phyloP scores from a whole-genome alignment of 768 basidiomycete genomes.

The Podaxis sp. region DNA sequence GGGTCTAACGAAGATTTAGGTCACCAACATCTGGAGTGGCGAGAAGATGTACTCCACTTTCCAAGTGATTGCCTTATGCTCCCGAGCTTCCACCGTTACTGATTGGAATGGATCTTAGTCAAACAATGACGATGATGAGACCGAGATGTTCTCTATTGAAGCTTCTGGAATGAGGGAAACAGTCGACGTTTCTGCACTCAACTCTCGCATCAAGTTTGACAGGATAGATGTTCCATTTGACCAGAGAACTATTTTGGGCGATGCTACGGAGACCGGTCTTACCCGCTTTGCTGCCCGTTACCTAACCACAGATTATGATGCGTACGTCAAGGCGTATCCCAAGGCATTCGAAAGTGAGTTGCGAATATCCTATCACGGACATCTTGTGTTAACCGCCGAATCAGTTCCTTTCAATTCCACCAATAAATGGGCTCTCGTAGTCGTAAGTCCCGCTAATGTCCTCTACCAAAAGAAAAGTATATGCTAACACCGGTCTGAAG shows the following conservation, averaged over 20 bases:
- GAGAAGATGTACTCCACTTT: slow-evolving; percentile 62
- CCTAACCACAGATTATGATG: slow-evolving; percentile 51
- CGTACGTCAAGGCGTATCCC: slow-evolving; percentile 43
- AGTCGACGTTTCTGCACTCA: slow-evolving; percentile 61
- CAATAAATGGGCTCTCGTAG: slow-evolving; percentile 73
- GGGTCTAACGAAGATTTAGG: slow-evolving; percentile 26
- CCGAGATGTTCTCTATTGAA: slow-evolving; percentile 45
- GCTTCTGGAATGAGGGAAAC: slow-evolving; percentile 64
- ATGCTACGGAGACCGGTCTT: slow-evolving; percentile 76
- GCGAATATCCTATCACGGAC: background rate
- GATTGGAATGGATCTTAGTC: slow-evolving; percentile 33
- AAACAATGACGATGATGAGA: slow-evolving; percentile 63
- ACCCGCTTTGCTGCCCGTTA: slow-evolving; percentile 63
- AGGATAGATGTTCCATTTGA: slow-evolving; percentile 60
- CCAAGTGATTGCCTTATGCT: slow-evolving; percentile 34
- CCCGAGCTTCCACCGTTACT: background rate
- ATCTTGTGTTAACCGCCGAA: background rate
- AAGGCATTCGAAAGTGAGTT: slow-evolving; percentile 59
- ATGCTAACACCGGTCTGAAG: slow-evolving; percentile 26
- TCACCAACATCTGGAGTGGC: slow-evolving; percentile 67
- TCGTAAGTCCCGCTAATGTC: slow-evolving; percentile 36
- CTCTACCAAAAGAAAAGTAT: background rate
- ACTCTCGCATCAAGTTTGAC: slow-evolving; percentile 72
- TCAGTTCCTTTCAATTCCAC: slow-evolving; percentile 69
- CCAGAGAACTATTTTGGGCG: slow-evolving; percentile 60